A percentile compares a stretch with the other conserved stretches of the same genome.
Evolutionary conservation across 345 rosid genomes (phyloP).

Genomic region (Isatis tinctoria): DNA sequence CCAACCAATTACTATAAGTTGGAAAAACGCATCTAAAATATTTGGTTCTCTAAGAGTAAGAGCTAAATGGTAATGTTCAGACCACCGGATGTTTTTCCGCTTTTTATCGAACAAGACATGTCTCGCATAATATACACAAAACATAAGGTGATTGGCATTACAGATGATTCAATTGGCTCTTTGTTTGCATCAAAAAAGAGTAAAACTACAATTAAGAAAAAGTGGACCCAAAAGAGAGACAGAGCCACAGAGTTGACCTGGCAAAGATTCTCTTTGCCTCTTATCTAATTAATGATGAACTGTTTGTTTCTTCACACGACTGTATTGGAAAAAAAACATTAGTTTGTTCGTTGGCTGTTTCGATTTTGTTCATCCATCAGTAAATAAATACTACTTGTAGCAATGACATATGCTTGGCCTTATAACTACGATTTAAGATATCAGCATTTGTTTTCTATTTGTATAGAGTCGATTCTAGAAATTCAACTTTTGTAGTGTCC

Average conservation of each 20-base stretch:
- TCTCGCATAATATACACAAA: not conserved
- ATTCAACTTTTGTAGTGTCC: not conserved
- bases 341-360: not conserved
- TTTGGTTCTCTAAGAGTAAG: not conserved
- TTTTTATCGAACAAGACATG: not conserved
- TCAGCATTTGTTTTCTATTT: not conserved
- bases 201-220: not conserved
- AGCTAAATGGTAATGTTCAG: not conserved
- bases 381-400: not conserved
- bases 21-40: not conserved
- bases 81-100: not conserved
- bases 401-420: not conserved
- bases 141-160: not conserved
- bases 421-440: not conserved
- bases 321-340: not conserved
- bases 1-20: not conserved
- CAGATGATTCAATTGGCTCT: not conserved
- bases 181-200: not conserved
- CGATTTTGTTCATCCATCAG: not conserved
- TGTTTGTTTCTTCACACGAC: not conserved
- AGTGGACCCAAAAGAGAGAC: not conserved
- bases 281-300: not conserved
- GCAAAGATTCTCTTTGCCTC: conserved; percentile 3
- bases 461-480: not conserved
- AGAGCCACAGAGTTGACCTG: conserved; percentile 10